These are phyloP conservation scores for Metschnikowia colocasiae DNA, from an alignment of 805 yeast genomes.

Conservation along the genomic window DNA sequence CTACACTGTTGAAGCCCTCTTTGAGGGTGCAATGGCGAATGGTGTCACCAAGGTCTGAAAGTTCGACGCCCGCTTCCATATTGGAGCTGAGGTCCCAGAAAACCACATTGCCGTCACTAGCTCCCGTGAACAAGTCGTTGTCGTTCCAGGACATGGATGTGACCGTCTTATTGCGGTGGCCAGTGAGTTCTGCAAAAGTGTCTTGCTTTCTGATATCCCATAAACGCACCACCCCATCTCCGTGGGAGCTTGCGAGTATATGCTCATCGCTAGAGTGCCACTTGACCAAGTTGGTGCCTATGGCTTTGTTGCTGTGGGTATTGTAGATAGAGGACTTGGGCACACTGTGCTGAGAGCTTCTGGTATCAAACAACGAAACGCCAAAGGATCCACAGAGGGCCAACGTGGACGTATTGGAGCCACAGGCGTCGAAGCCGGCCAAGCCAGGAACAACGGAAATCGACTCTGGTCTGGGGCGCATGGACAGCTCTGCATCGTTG, in stretches of 20 bases:
- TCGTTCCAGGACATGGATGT: slow-evolving; percentile 60
- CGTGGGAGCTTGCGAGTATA: slow-evolving; percentile 61
- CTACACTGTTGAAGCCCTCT: slow-evolving; percentile 44
- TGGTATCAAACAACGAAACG: slow-evolving; percentile 66
- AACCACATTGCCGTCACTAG: slow-evolving; percentile 62
- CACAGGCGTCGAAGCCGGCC: slow-evolving; percentile 39
- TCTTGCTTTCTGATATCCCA: slow-evolving; percentile 73
- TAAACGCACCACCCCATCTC: slow-evolving; percentile 52
- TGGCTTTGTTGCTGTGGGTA: slow-evolving; percentile 2
- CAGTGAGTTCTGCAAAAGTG: slow-evolving; percentile 50
- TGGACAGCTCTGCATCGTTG: slow-evolving; percentile 44
- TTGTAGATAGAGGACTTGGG: slow-evolving; percentile 23
- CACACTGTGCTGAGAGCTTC: slow-evolving; percentile 43
- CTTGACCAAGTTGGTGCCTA: slow-evolving; percentile 43
- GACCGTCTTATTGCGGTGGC: slow-evolving; percentile 50
- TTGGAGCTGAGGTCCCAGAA: slow-evolving; percentile 56
- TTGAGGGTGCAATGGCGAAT: slow-evolving; percentile 39
- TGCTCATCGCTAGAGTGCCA: slow-evolving; percentile 66
- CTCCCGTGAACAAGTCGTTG: slow-evolving; percentile 53
- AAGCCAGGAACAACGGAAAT: slow-evolving; percentile 52
- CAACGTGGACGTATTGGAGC: slow-evolving; percentile 27
- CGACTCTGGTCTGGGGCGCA: slow-evolving; percentile 47
- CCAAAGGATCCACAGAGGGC: slow-evolving; percentile 73
- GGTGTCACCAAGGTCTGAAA: slow-evolving; percentile 13
- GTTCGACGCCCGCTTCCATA: slow-evolving; percentile 7